phyloP scores from a whole-genome alignment of 1,284 basidiomycete species.

The Trametes pubescens region DNA sequence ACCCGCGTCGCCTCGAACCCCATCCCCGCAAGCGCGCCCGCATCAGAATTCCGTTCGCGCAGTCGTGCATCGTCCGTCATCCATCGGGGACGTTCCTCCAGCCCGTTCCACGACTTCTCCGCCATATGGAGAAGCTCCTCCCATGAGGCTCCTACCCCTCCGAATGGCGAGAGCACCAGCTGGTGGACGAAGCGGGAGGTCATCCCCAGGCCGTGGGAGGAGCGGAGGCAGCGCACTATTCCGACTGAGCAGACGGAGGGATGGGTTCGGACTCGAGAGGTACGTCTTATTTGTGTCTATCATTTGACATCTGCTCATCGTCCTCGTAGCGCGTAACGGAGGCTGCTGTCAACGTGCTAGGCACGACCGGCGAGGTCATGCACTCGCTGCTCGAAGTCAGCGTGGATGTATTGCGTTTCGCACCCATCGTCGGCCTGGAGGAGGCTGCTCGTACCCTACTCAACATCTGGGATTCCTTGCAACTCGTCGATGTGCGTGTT shows the following conservation, averaged over 20 bases:
- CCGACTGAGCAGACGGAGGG: slow-evolving; percentile 60
- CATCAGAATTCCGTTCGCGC: slow-evolving; percentile 23
- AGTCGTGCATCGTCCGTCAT: slow-evolving; percentile 27
- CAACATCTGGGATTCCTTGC: slow-evolving; percentile 67
- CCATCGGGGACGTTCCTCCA: slow-evolving; percentile 32
- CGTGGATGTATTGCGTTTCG: slow-evolving; percentile 60
- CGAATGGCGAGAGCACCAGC: slow-evolving; percentile 32
- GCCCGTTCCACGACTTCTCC: slow-evolving; percentile 35
- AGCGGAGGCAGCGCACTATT: slow-evolving; percentile 44
- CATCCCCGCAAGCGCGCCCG: slow-evolving; percentile 26
- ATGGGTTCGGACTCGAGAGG: slow-evolving; percentile 55
- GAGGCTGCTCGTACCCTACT: slow-evolving; percentile 60
- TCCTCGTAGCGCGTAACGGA: slow-evolving; percentile 40
- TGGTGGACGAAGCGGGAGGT: slow-evolving; percentile 44
- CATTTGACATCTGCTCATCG: neutral
- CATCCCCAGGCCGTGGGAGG: slow-evolving; percentile 44
- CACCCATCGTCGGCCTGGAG: slow-evolving; percentile 63
- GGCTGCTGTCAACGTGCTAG: slow-evolving; percentile 55
- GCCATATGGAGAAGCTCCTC: slow-evolving; percentile 29
- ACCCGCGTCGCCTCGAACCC: slow-evolving; percentile 40
- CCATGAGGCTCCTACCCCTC: slow-evolving; percentile 31
- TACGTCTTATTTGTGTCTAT: slow-evolving; percentile 39
- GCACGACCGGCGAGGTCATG: slow-evolving; percentile 49
- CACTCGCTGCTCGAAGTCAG: slow-evolving; percentile 58
- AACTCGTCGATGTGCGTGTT: slow-evolving; percentile 65